Base-by-base conservation (phyloP, 805 yeast species). In the Kuraishia ogatae region DNA sequence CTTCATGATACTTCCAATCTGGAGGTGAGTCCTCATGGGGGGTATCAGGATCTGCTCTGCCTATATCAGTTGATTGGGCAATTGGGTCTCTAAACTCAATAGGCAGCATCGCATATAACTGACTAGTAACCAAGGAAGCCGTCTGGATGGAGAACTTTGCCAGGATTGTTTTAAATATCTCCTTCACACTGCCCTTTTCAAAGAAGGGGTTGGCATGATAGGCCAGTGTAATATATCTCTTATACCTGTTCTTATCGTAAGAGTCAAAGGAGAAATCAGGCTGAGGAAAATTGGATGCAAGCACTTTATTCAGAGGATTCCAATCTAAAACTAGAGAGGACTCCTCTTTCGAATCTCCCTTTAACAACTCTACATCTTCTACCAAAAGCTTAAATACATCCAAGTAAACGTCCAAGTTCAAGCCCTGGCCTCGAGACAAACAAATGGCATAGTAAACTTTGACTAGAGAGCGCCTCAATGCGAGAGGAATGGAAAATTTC, bases 401-500 rank as follows among this genome's bases (percentile, higher is more conserved):
- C 8, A 82, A 79, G 66, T 85, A 89, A 53, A 84, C 73, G 23
- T 75, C 78, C 52, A 85, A 67, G 54, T 84, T 80, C 22, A 85
- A 64, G 35, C 76, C 77, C 62, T 89, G 96, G 6, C 94, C 91
- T 48, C 89, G 79, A 1, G 86, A 81, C 26, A 91, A 70, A 46
- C 89, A 77, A 24, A 94, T 74, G 19, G 87, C 81, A 63, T 83
- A 91, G 65, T 82, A 92, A 1, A 89, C 87, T 55, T 75, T 74
- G 0, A 89, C 83, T 48, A 93, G 74, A 1, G 80, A 71, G 22
- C 83, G 75, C 54, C 91, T 78, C 51, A 84, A 68, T 1, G 74
- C 60, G 13, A 89, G 61, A 0, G 99, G 97, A 72, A 93, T 77
- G 53, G 86, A 87, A 62, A 87, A 83, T 62, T 89, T 88, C 82